Base-by-base conservation (phyloP, 2,329 filamentous ascomycete genomes). In the Alternaria gansuensis region DNA sequence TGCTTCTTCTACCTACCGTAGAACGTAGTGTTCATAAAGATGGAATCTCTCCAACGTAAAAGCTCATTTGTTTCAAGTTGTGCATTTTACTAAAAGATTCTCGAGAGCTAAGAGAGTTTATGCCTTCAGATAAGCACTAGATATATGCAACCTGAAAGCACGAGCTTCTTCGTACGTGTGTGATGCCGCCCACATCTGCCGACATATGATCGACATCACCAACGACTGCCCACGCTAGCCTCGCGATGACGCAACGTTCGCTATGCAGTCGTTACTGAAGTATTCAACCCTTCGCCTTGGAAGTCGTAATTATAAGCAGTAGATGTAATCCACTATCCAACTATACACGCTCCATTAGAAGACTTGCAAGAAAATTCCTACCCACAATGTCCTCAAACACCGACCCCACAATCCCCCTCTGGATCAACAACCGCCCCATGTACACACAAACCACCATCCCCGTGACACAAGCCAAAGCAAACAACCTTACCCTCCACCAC, bases 401-500 rank as follows among this genome's bases (percentile, higher is more conserved):
- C 1, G 63, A 65, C 26, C 34, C 56, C 24, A 33, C 36, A 28
- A 63, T 79, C 10, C 81, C 81, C 5, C 74, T 82, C 51, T 78
- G 78, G 68, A 81, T 82, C 62, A 75, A 79, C 55, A 79, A 84
- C 49, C 66, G 79, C 36, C 67, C 68, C 11, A 77, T 82, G 3
- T 23, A 43, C 7, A 76, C 26, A 8, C 48, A 46, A 14, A 44
- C 46, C 80, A 80, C 28, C 85, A 51, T 87, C 66, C 79, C 83
- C 44, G 83, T 91, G 39, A 76, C 81, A 62, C 84, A 81, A 54
- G 88, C 89, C 3, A 69, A 75, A 11, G 80, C 80, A 84, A 73
- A 72, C 83, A 8, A 69, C 26, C 26, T 5, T 11, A 40, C 8
- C 11, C 5, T 85, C 21, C 79, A 87, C 65, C 80, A 85, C 64